Conservation (phyloP, 2,329 filamentous ascomycete species). For the Ascochyta rabiei region DNA sequence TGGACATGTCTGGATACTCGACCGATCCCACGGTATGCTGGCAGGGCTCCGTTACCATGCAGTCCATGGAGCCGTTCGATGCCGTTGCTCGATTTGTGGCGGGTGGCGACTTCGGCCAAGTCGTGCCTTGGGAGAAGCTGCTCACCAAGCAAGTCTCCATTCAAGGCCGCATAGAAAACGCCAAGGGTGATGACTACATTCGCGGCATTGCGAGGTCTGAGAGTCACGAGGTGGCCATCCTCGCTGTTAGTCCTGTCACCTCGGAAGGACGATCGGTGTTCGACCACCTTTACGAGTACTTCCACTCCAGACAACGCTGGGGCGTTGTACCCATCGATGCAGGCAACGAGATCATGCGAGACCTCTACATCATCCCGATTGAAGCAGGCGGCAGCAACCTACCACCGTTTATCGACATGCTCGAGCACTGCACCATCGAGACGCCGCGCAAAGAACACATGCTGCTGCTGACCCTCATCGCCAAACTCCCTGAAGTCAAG, state of each 20-base stretch:
- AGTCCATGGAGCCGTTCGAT: conserved; percentile 74
- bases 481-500: conserved; percentile 53
- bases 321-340: conserved; percentile 68
- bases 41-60: conserved; percentile 64
- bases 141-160: conserved; percentile 74
- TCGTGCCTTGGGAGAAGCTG: conserved; percentile 74
- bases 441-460: conserved; percentile 73
- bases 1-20: conserved; percentile 77
- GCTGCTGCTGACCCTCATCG: conserved; percentile 83
- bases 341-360: conserved; percentile 79
- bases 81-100: conserved; percentile 83
- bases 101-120: conserved; percentile 75
- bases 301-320: conserved; percentile 79
- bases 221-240: conserved; percentile 82
- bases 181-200: conserved; percentile 87
- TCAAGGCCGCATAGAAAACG: conserved; percentile 79
- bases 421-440: conserved; percentile 84
- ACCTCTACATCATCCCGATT: conserved; percentile 90
- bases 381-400: conserved; percentile 70
- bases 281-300: conserved; percentile 83
- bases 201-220: conserved; percentile 83
- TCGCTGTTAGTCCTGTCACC: conserved; percentile 70
- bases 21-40: conserved; percentile 70
- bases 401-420: conserved; percentile 85
- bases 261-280: conserved; percentile 67